Evolutionary conservation across 176 grass and related monocot species (phyloP), one percentile per base, ranked within the genome.

Genomic region (Canna indica): DNA sequence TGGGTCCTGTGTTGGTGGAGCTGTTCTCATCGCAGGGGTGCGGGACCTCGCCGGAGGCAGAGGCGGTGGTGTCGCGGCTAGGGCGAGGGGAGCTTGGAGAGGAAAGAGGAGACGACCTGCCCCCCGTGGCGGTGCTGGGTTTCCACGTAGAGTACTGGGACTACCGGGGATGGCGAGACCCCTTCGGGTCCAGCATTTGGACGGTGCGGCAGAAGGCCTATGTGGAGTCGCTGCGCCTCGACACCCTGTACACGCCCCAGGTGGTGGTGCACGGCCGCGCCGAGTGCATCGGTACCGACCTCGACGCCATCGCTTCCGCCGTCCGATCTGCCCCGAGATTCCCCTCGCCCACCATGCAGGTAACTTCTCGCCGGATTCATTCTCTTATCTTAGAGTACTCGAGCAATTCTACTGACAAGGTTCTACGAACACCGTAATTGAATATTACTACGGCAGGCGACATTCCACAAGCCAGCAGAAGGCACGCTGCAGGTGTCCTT

Each of bases 211-310:
- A 72, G 79, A 97, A 97, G 84, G 71, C 86, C 7, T 97, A 90
- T 74, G 93, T 97, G 44, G 93, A 97, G 79, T 66, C 86, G 64
- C 79, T 97, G 48, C 82, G 81, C 8, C 88, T 97, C 42, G 93
- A 97, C 84, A 92, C 88, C 45, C 80, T 97, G 54, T 87, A 87
- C 83, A 97, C 93, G 41, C 88, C 93, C 71, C 93, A 92, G 77
- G 79, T 81, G 76, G 84, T 97, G 53, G 71, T 97, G 6, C 83
- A 86, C 68, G 93, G 93, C 53, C 82, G 86, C 69, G 79, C 72
- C 0, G 74, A 97, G 71, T 97, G 88, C 86, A 68, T 97, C 63
- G 88, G 86, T 53, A 90, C 86, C 70, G 93, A 97, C 61, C 81
- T 81, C 48, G 88, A 87, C 65, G 83, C 81, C 39, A 80, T 92